These are phyloP conservation scores for Panicum virgatum DNA, from an alignment of 202 grass and related monocot species.

Conservation along the genomic window DNA sequence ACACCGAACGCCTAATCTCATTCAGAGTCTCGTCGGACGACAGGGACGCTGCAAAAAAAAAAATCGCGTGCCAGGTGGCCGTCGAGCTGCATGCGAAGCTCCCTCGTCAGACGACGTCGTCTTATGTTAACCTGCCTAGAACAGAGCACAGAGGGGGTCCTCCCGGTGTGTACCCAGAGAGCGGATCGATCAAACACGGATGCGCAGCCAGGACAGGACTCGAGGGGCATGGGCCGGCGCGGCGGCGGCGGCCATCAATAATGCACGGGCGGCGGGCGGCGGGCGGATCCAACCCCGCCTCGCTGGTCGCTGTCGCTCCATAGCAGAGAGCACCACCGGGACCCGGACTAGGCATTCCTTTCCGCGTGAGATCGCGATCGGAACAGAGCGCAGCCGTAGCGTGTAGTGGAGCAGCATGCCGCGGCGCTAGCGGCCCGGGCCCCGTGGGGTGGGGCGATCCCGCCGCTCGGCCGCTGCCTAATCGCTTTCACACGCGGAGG, in stretches of 20 bases:
- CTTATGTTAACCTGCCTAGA: background rate
- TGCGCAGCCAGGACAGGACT: background rate
- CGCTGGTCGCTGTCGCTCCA: background rate
- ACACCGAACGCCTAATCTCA: background rate
- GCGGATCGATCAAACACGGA: background rate
- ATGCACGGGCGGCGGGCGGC: too few species aligned
- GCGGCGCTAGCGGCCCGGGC: background rate
- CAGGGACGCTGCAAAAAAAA: background rate
- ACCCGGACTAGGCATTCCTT: too few species aligned
- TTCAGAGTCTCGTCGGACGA: background rate
- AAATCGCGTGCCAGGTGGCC: background rate
- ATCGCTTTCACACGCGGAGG: too few species aligned
- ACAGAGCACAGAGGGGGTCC: background rate
- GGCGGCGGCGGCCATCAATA: background rate
- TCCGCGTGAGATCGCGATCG: slow-evolving; percentile 12
- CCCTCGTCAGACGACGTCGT: background rate
- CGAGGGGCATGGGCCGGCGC: background rate
- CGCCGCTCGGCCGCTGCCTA: too few species aligned
- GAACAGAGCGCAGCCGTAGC: too few species aligned
- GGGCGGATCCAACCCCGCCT: background rate
- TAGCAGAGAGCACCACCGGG: too few species aligned
- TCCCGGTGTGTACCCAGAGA: too few species aligned
- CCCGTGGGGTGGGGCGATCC: too few species aligned
- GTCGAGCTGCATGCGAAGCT: background rate
- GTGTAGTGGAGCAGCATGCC: too few species aligned